These are phyloP conservation scores for Epichloe aotearoae DNA, from an alignment of 2,329 filamentous ascomycete genomes.

Conservation along the genomic window DNA sequence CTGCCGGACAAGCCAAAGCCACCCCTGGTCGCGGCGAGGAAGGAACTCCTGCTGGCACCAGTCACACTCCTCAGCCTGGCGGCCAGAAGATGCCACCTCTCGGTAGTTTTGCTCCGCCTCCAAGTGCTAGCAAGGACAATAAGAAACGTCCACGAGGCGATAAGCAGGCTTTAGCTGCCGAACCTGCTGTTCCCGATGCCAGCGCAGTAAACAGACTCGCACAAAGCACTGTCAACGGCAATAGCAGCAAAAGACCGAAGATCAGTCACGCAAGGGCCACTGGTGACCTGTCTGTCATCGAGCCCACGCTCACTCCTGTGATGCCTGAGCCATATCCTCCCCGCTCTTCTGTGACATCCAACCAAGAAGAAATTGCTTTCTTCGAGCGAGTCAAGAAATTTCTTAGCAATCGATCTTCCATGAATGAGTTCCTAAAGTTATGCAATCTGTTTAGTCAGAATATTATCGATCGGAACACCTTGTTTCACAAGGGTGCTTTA, in stretches of 20 bases:
- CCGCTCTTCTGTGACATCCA: slow-evolving; percentile 57
- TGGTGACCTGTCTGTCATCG: slow-evolving; percentile 50
- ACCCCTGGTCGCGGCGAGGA: slow-evolving; percentile 47
- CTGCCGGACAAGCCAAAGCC: slow-evolving; percentile 42
- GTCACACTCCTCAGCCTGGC: slow-evolving; percentile 43
- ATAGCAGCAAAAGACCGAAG: slow-evolving; percentile 53
- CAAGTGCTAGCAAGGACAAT: slow-evolving; percentile 73
- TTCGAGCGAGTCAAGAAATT: slow-evolving; percentile 97
- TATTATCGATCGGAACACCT: slow-evolving; percentile 71
- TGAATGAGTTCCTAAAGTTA: slow-evolving; percentile 93
- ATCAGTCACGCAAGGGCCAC: slow-evolving; percentile 53
- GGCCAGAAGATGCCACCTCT: slow-evolving; percentile 79
- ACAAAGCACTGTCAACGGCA: slow-evolving; percentile 23
- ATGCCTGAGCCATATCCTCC: slow-evolving; percentile 80
- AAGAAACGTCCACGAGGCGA: slow-evolving; percentile 69
- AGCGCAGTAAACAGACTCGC: slow-evolving; percentile 23
- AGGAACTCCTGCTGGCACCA: slow-evolving; percentile 26
- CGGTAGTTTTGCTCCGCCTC: slow-evolving; percentile 78
- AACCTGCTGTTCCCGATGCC: slow-evolving; percentile 29
- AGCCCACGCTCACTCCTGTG: slow-evolving; percentile 77
- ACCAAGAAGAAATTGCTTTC: slow-evolving; percentile 76
- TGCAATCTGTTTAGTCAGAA: slow-evolving; percentile 93
- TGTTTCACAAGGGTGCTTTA: slow-evolving; percentile 68
- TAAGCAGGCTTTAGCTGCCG: slow-evolving; percentile 36
- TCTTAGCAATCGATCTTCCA: slow-evolving; percentile 80